Evolutionary conservation across 2,329 filamentous ascomycete species (phyloP).

Genomic region (Talaromyces sp.): DNA sequence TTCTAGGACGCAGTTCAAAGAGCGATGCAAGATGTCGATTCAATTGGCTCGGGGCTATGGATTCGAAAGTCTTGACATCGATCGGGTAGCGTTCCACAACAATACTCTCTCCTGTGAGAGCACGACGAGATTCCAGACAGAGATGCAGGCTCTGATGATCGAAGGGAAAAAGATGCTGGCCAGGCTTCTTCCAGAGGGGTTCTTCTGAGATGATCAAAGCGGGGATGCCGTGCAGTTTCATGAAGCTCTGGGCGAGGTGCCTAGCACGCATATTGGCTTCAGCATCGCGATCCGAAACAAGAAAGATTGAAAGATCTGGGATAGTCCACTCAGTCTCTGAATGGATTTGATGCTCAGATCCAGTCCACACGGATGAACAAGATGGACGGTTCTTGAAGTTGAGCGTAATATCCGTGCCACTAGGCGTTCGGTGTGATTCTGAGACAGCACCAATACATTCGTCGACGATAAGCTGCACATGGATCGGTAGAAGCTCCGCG

Average conservation of each 20-base stretch:
- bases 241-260: constrained; percentile 37
- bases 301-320: constrained; percentile 47
- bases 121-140: constrained; percentile 40
- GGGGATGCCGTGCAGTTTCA: constrained; percentile 43
- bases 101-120: constrained; percentile 31
- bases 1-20: constrained; percentile 31
- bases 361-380: constrained; percentile 38
- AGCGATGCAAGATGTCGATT: constrained; percentile 47
- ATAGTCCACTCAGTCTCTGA: constrained; percentile 41
- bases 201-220: constrained; percentile 45
- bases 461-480: constrained; percentile 48
- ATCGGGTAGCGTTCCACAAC: constrained; percentile 42
- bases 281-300: constrained; percentile 38
- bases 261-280: constrained; percentile 28
- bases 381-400: constrained; percentile 38
- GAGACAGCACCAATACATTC: constrained; percentile 40
- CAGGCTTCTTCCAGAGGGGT: constrained; percentile 38
- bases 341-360: constrained; percentile 36
- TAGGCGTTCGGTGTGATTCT: constrained; percentile 23
- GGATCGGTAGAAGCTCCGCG: constrained; percentile 47
- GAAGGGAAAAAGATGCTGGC: constrained; percentile 32
- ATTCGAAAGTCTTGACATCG: constrained; percentile 47
- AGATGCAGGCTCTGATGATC: constrained; percentile 43
- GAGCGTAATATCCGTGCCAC: constrained; percentile 34
- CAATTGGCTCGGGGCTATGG: constrained; percentile 45